Base-by-base conservation (phyloP, 106 monocot species). In the Acorus gramineus region DNA sequence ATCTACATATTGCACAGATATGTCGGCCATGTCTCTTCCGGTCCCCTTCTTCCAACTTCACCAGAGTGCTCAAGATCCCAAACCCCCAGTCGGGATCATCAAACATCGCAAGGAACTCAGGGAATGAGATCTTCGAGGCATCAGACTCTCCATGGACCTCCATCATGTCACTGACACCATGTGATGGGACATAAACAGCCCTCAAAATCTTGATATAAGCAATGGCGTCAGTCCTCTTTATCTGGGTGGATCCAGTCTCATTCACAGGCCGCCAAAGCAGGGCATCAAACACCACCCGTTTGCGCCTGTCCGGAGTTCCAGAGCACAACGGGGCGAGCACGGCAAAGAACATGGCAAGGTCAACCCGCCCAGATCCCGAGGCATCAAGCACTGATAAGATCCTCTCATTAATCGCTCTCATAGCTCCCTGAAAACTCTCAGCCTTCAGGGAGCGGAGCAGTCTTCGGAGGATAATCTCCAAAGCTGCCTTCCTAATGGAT, bases 81-180 rank as follows among this genome's bases (percentile, higher is more conserved):
- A 98, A 98, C n/a, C 96, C 96, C 96, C 91, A 85, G 62, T 98
- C 91, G 12, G 74, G 82, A 65, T 98, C 96, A 81, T 92, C 79
- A 71, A 98, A 98, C 80, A 98, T 98, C 65, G 91, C 88, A 10
- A 88, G 60, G 61, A 91, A 98, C 70, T 91, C 91, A 8, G 74
- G 9, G 60, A 76, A 98, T 2, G 96, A 88, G 14, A 98, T 70
- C 74, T 76, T 56, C 4, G 91, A 82, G 55, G 80, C 60, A 66
- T 98, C 85, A 7, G 91, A 77, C 67, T 85, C 87, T 11, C 91
- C 87, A 69, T 79, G 91, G 63, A 91, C 47, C 68, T 98, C 96
- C 76, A 87, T 63, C 83, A 89, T 82, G 59, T 87, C 96, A 64
- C 91, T 87, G 53, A 79, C 57, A 56, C 96, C 83, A 71, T 83